Evolutionary conservation across 441 rosid species (phyloP).

Genomic region (Theobroma grandiflorum): DNA sequence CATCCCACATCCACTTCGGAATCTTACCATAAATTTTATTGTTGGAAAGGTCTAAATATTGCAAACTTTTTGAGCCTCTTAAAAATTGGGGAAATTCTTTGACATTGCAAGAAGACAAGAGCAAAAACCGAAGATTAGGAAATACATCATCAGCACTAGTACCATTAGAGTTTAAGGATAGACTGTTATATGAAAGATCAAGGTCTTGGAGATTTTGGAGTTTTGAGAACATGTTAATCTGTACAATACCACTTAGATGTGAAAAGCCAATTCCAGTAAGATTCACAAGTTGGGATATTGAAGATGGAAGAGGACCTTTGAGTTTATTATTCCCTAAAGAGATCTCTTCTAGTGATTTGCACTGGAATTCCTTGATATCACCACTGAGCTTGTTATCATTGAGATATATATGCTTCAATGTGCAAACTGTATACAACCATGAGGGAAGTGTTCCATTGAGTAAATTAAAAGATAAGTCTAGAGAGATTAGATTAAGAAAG

Average conservation of each 20-base stretch:
- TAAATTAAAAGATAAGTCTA: background rate
- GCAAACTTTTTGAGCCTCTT: background rate
- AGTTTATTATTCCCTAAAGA: slow-evolving; percentile 12
- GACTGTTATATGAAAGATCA: slow-evolving; percentile 13
- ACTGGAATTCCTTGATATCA: background rate
- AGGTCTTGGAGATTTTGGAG: background rate
- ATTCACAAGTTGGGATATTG: no score
- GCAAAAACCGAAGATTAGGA: background rate
- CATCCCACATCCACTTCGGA: background rate
- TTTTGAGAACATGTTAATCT: slow-evolving; percentile 4
- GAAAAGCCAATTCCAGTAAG: no score
- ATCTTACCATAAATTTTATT: slow-evolving; percentile 27
- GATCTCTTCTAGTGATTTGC: background rate
- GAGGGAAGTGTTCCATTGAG: slow-evolving; percentile 17
- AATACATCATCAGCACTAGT: background rate
- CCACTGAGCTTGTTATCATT: slow-evolving; percentile 10
- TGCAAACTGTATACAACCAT: background rate
- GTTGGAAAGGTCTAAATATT: slow-evolving; percentile 34
- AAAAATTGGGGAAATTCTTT: slow-evolving; percentile 27
- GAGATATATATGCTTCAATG: background rate
- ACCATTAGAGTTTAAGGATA: background rate
- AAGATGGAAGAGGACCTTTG: background rate
- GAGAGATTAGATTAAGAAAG: background rate
- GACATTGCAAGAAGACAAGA: slow-evolving; percentile 18
- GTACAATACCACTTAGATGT: slow-evolving; percentile 4